Percentiles rank a stretch among this genome's conserved stretches.
Evolutionary conservation across 148 eudicot species (phyloP).

Genomic region (Agrostemma githago): DNA sequence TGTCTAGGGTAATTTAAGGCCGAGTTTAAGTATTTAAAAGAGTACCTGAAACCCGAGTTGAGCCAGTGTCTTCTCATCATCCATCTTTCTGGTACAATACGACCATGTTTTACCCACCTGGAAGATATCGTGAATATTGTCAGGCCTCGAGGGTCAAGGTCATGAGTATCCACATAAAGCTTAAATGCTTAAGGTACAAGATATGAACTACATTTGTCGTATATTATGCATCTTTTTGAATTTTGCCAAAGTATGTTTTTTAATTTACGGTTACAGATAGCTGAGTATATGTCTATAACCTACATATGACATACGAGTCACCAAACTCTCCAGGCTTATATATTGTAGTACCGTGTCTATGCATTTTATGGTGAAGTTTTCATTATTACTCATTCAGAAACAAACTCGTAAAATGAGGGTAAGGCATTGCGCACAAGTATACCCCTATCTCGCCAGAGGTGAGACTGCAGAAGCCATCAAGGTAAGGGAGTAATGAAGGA

Average conservation of each 20-base stretch:
- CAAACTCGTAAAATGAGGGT: not conserved
- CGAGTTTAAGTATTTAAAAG: not conserved
- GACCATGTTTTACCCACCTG: constrained; percentile 62
- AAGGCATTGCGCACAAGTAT: not conserved
- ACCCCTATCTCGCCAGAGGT: not conserved
- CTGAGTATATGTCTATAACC: not conserved
- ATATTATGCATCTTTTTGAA: too few relatives aligned
- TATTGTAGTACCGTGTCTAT: too few relatives aligned
- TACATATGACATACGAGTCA: too few relatives aligned
- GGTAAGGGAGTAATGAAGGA: not conserved
- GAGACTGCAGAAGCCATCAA: not conserved
- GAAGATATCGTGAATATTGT: constrained; percentile 1
- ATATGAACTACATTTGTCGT: too few relatives aligned
- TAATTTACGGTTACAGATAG: not conserved
- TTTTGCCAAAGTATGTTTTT: too few relatives aligned
- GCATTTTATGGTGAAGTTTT: too few relatives aligned
- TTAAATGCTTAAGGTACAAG: not conserved
- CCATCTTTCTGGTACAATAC: constrained; percentile 27
- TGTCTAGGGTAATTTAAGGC: not conserved
- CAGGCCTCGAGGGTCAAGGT: not conserved
- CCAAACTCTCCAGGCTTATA: too few relatives aligned
- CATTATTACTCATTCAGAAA: not conserved
- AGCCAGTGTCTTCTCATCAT: constrained; percentile 35
- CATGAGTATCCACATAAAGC: not conserved
- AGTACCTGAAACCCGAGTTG: constrained; percentile 58